Evolutionary conservation across 2,329 filamentous ascomycete genomes (phyloP).

Genomic region (Drechslerella stenobrocha): DNA sequence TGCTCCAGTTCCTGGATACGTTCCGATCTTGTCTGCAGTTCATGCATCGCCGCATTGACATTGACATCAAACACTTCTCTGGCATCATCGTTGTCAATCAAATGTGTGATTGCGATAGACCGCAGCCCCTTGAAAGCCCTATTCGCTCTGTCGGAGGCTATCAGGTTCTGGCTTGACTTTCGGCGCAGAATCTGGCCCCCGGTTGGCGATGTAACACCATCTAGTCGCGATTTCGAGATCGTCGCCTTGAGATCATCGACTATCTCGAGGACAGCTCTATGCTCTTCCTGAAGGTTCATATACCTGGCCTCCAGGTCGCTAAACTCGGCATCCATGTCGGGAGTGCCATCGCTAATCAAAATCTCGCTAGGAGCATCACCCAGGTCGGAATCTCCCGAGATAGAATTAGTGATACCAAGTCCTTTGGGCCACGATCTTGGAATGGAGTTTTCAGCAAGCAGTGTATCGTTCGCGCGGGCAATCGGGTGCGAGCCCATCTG

Average conservation of each 20-base stretch:
- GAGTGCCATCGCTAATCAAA: constrained; percentile 54
- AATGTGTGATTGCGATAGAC: constrained; percentile 83
- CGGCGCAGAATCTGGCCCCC: constrained; percentile 80
- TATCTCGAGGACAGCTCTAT: constrained; percentile 81
- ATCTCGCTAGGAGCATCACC: neutral
- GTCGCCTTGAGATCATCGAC: constrained; percentile 91
- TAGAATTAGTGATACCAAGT: no score
- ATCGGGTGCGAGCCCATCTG: constrained; percentile 25
- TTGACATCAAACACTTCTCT: constrained; percentile 93
- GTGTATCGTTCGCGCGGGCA: constrained; percentile 51
- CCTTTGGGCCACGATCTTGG: neutral
- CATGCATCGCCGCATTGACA: constrained; percentile 87
- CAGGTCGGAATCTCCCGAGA: neutral
- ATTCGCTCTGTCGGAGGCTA: constrained; percentile 86
- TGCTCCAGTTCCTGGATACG: constrained; percentile 86
- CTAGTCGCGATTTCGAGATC: constrained; percentile 73
- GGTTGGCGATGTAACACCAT: constrained; percentile 65
- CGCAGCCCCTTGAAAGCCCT: constrained; percentile 86
- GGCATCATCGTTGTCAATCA: constrained; percentile 77
- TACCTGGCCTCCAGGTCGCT: constrained; percentile 38
- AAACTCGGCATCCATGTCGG: constrained; percentile 27
- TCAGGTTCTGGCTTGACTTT: constrained; percentile 87
- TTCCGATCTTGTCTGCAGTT: constrained; percentile 82
- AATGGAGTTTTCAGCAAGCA: neutral
- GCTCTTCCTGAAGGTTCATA: constrained; percentile 68